These are phyloP conservation scores for Cryptomeria japonica DNA, from an alignment of 75 land plant genomes.

Conservation along the genomic window DNA sequence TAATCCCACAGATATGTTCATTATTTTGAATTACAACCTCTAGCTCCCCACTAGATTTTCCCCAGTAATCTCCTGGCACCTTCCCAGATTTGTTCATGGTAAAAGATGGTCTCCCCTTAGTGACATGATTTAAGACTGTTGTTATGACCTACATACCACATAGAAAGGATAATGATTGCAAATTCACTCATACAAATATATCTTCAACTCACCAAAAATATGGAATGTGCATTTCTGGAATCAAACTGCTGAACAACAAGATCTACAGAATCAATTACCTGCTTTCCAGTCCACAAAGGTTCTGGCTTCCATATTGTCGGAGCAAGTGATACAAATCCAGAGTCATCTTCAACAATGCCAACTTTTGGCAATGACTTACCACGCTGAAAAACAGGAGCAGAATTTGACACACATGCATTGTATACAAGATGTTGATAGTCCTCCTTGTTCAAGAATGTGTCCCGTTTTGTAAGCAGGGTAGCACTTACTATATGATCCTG, in stretches of 20 bases:
- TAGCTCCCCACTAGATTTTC: slow-evolving; percentile 45
- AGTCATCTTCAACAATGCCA: slow-evolving; percentile 40
- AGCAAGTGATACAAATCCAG: slow-evolving; percentile 39
- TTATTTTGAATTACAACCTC: slow-evolving; percentile 61
- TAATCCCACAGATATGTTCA: slow-evolving; percentile 79
- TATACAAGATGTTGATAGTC: slow-evolving; percentile 87
- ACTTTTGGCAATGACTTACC: slow-evolving; percentile 30
- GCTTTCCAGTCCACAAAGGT: slow-evolving; percentile 94
- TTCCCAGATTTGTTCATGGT: slow-evolving; percentile 55
- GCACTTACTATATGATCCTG: slow-evolving; percentile 94
- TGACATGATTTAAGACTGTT: slow-evolving; percentile 72
- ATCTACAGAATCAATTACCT: slow-evolving; percentile 41
- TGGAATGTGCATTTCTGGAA: neutral
- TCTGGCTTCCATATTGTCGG: slow-evolving; percentile 89
- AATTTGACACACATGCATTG: slow-evolving; percentile 57
- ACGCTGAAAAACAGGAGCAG: slow-evolving; percentile 15
- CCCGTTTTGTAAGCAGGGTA: slow-evolving; percentile 84
- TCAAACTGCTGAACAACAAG: neutral
- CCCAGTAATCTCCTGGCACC: slow-evolving; percentile 58
- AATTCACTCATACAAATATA: neutral
- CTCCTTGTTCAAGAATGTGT: slow-evolving; percentile 83
- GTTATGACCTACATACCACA: slow-evolving; percentile 64
- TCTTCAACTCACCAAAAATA: neutral
- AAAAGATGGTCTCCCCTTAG: slow-evolving; percentile 64
- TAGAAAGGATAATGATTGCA: neutral